A percentile compares a stretch with the other conserved stretches of the same genome.
Evolutionary conservation across 2,329 filamentous ascomycete species (phyloP).

Genomic region (Penicillium hordei): DNA sequence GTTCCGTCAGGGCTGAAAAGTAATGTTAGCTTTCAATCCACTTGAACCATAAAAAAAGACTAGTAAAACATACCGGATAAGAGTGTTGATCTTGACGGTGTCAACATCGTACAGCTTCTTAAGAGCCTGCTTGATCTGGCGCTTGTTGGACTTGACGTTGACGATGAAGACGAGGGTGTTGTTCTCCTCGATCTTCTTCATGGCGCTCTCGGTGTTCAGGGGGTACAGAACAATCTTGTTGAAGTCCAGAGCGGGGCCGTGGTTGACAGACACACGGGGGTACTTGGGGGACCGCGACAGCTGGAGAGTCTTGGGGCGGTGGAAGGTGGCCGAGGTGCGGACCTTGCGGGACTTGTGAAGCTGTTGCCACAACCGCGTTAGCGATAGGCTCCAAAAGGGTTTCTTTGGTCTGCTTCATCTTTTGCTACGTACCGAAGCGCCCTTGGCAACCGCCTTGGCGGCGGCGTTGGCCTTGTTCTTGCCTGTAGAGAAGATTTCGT

Average conservation of each 20-base stretch:
- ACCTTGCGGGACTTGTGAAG: conserved; percentile 91
- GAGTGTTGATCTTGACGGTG: conserved; percentile 98
- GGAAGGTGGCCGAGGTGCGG: conserved; percentile 90
- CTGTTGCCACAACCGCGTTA: conserved; percentile 41
- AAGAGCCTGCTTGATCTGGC: conserved; percentile 95
- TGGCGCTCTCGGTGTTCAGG: conserved; percentile 98
- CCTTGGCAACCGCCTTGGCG: conserved; percentile 93
- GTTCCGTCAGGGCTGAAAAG: conserved; percentile 76
- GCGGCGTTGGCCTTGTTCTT: conserved; percentile 82
- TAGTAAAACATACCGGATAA: conserved; percentile 70
- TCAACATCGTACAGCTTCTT: conserved; percentile 99
- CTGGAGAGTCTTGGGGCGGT: conserved; percentile 93
- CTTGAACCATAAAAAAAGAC: neutral
- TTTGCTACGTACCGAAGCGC: conserved; percentile 79
- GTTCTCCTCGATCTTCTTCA: conserved; percentile 99
- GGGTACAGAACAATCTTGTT: conserved; percentile 98
- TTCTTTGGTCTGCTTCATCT: conserved; percentile 10
- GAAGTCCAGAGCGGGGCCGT: conserved; percentile 88
- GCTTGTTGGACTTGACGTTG: conserved; percentile 98
- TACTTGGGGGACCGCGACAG: conserved; percentile 91
- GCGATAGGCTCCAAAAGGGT: conserved; percentile 12
- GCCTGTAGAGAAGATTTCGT: conserved; percentile 32
- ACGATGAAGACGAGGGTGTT: conserved; percentile 99
- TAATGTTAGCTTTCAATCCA: conserved; percentile 15
- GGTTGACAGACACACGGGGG: conserved; percentile 90